Base-by-base conservation (phyloP, 2,329 filamentous ascomycete genomes). In the Neoscytalidium dimidiatum region DNA sequence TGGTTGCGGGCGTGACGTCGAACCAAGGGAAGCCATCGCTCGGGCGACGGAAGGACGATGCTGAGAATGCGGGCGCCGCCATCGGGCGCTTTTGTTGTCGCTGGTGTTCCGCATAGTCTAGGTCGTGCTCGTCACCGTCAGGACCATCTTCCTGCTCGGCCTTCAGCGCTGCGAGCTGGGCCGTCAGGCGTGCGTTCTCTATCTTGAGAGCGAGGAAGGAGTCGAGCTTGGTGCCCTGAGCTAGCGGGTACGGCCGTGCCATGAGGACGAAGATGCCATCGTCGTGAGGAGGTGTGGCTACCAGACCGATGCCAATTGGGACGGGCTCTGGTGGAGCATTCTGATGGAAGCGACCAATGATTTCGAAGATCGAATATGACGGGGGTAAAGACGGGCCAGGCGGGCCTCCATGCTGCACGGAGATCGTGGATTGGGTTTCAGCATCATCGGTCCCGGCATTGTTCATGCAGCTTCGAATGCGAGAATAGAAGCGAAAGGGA, bases 401-500 rank as follows among this genome's bases (percentile, higher is more conserved):
- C 5, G 14, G 11, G 14, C 17, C 21, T 19, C 13, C 35, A 3
- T 41, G 8, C 17, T 43, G 53, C 3, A 17, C 11, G 46, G 26
- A 1, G 35, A 58, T 11, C 4, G 23, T 11, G 26, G 17, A 14
- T 23, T 44, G 33, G 11, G 33, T 21, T 11, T n/a, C n/a, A 2
- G n/a, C n/a, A 17, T 14, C n/a, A 17, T 14, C 17, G 8, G 35
- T 23, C 14, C 23, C 48, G 21, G 19, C 29, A 26, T 14, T 26
- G 13, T 19, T 23, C 19, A 11, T 13, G 11, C 56, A 19, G 28
- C 41, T 60, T 46, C 61, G 61, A 14, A 64, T 35, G 21, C 61
- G 61, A 29, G 49, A 64, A 26, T 64, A 46, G 35, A 64, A 64
- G 23, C 61, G 61, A 53, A 64, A 64, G 11, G 48, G 38, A 5